Conservation (phyloP, 2,329 filamentous ascomycete species). For the Sporothrix pallida region DNA sequence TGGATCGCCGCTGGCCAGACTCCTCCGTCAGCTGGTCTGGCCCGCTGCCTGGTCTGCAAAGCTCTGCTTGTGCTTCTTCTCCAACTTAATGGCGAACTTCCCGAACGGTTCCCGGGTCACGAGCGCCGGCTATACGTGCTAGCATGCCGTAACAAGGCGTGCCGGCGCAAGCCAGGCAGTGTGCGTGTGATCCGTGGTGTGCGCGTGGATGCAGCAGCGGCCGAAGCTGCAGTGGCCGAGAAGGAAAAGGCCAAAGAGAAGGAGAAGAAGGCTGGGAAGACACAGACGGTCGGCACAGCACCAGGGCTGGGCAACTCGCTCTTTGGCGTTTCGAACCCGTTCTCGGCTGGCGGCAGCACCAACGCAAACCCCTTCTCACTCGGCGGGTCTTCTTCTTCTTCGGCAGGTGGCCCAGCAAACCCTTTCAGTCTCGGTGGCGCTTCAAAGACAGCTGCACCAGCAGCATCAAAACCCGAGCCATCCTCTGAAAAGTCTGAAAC, state of each 20-base stretch:
- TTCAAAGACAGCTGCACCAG: neutral
- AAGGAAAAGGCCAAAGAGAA: conserved; percentile 44
- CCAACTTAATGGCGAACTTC: conserved; percentile 89
- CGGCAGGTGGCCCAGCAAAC: conserved; percentile 33
- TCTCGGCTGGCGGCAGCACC: conserved; percentile 46
- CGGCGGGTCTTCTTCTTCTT: conserved; percentile 33
- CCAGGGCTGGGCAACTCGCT: conserved; percentile 67
- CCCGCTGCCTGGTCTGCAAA: conserved; percentile 87
- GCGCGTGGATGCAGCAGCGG: conserved; percentile 51
- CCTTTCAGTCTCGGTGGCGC: conserved; percentile 38
- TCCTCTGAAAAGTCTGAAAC: neutral
- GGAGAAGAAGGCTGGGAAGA: conserved; percentile 43
- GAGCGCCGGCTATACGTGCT: conserved; percentile 89
- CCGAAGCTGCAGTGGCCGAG: conserved; percentile 38
- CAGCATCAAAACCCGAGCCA: conserved; percentile 39
- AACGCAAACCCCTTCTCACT: conserved; percentile 43
- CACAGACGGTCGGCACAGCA: conserved; percentile 43
- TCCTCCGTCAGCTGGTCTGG: conserved; percentile 75
- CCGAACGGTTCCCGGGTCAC: conserved; percentile 83
- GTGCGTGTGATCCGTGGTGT: conserved; percentile 76
- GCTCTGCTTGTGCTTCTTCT: conserved; percentile 82
- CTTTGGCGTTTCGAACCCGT: conserved; percentile 66
- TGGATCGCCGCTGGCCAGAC: conserved; percentile 77
- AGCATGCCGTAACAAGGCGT: conserved; percentile 76
- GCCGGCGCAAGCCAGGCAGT: conserved; percentile 81